Percentiles rank a stretch among this genome's conserved stretches.
These are phyloP conservation scores for Colletotrichum sp. DNA, from an alignment of 2,329 filamentous ascomycete genomes.

Conservation along the genomic window DNA sequence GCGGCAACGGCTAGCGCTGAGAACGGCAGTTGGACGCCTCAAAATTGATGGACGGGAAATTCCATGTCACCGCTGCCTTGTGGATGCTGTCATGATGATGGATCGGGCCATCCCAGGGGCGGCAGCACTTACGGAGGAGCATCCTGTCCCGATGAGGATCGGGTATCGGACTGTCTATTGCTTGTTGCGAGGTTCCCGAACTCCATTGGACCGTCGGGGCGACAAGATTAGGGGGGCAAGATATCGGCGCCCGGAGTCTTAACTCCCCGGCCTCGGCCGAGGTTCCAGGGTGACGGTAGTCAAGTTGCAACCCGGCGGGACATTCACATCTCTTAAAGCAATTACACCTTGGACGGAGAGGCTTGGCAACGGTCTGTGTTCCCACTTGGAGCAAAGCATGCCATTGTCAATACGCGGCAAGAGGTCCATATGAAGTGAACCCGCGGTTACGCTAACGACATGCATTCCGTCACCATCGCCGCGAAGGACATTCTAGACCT, in stretches of 20 bases:
- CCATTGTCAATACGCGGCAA: neutral
- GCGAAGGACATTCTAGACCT: neutral
- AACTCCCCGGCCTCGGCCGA: constrained; percentile 3
- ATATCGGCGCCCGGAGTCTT: neutral
- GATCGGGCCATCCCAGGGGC: neutral
- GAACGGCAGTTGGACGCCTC: neutral
- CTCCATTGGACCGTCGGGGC: neutral
- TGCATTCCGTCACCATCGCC: neutral
- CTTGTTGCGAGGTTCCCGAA: neutral
- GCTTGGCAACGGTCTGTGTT: neutral
- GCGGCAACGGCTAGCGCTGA: neutral
- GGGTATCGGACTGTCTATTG: neutral
- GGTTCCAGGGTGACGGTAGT: neutral
- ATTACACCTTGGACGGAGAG: neutral
- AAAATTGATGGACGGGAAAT: neutral
- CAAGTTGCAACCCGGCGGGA: neutral
- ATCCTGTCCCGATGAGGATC: neutral
- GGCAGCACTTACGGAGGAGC: neutral
- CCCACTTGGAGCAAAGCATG: neutral
- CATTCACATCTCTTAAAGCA: neutral
- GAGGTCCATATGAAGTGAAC: neutral
- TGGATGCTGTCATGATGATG: neutral
- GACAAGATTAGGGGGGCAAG: neutral
- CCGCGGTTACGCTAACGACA: neutral
- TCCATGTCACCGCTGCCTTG: neutral